phyloP scores from a whole-genome alignment of 2,329 filamentous ascomycete species.

The Fusarium sp. region DNA sequence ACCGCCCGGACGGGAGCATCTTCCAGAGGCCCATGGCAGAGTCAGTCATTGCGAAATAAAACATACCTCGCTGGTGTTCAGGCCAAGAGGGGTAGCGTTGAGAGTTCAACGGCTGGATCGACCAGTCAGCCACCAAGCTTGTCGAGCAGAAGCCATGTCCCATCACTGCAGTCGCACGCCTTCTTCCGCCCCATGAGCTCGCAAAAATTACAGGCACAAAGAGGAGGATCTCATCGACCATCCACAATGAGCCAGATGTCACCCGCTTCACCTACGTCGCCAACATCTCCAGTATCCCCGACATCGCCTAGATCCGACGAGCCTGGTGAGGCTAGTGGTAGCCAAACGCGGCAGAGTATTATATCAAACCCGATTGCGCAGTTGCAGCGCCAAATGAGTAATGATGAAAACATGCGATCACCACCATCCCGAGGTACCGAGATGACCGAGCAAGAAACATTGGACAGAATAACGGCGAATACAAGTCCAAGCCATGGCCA shows the following conservation, averaged over 20 bases:
- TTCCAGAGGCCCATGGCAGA: constrained; percentile 60
- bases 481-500: constrained; percentile 76
- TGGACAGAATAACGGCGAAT: constrained; percentile 77
- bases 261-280: constrained; percentile 32
- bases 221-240: constrained; percentile 67
- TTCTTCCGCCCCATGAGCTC: constrained; percentile 99
- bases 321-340: constrained; percentile 58
- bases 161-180: constrained; percentile 86
- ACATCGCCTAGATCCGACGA: constrained; percentile 51
- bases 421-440: constrained; percentile 84
- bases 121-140: constrained; percentile 67
- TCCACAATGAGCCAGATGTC: constrained; percentile 54
- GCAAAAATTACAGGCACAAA: constrained; percentile 90
- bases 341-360: constrained; percentile 64
- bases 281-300: constrained; percentile 26
- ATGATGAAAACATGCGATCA: constrained; percentile 64
- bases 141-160: constrained; percentile 86
- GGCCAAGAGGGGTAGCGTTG: constrained; percentile 57
- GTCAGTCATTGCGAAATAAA: constrained; percentile 65
- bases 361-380: constrained; percentile 61
- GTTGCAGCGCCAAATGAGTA: constrained; percentile 42
- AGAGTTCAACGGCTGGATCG: constrained; percentile 61
- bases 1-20: constrained; percentile 63
- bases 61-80: constrained; percentile 56
- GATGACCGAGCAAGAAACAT: constrained; percentile 77